Percentiles rank a stretch among this genome's conserved stretches.
These are phyloP conservation scores for Mangifera indica DNA, from an alignment of 345 rosid genomes.

Conservation along the genomic window DNA sequence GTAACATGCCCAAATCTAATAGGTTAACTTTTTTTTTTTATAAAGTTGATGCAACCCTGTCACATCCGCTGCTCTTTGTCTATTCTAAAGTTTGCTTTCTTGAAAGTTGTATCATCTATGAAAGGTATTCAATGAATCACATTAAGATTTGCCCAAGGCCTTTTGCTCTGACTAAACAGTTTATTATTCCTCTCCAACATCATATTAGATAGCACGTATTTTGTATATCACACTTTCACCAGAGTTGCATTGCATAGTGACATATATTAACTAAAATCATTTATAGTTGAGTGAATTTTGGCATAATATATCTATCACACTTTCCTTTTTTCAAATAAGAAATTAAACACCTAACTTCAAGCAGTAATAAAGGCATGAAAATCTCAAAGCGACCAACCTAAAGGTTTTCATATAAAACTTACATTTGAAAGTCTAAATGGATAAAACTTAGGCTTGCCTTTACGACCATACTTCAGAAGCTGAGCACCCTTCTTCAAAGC, in stretches of 20 bases:
- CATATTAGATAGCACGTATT: not conserved
- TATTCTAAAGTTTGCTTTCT: not conserved
- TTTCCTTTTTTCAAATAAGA: no score
- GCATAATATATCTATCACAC: not conserved
- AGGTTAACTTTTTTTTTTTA: not conserved
- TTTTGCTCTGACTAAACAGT: no score
- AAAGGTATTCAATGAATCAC: not conserved
- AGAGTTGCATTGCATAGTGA: not conserved
- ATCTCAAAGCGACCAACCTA: slow-evolving; percentile 5
- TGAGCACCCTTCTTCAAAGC: slow-evolving; percentile 93
- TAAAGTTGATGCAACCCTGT: not conserved
- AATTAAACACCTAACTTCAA: not conserved
- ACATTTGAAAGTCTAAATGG: slow-evolving; percentile 90
- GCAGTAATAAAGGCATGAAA: slow-evolving; percentile 4
- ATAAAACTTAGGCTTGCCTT: slow-evolving; percentile 93
- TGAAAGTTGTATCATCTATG: not conserved
- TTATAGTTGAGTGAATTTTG: slow-evolving; percentile 17
- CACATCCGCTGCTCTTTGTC: not conserved
- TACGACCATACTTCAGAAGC: slow-evolving; percentile 89
- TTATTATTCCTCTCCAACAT: not conserved
- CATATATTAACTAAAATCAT: no score
- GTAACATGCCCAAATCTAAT: not conserved
- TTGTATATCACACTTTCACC: not conserved
- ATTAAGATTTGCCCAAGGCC: not conserved
- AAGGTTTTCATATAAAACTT: slow-evolving; percentile 33